Conservation (phyloP, 169 alveolate genomes). For the Besnoitia besnoiti region DNA sequence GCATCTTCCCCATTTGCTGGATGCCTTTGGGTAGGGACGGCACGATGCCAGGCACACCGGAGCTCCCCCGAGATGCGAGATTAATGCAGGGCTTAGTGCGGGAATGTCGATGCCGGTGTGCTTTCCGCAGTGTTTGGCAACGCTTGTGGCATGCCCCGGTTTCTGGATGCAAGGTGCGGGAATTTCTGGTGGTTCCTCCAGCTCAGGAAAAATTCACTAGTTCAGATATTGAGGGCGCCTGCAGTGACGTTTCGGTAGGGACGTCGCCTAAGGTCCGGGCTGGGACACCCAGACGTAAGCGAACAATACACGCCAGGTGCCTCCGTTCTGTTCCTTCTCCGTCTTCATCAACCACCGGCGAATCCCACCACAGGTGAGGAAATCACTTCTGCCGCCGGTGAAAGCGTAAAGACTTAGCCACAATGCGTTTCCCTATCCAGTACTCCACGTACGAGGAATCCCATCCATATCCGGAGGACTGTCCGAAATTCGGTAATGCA, state of each 20-base stretch:
- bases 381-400: neutral
- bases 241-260: slow-evolving; percentile 76
- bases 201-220: neutral
- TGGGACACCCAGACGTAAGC: neutral
- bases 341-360: slow-evolving; percentile 77
- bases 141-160: slow-evolving; percentile 88
- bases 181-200: neutral
- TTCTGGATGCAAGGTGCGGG: slow-evolving; percentile 83
- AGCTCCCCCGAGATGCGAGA: neutral
- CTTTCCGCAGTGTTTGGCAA: slow-evolving; percentile 85
- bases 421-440: neutral
- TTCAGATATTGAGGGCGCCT: slow-evolving; percentile 71
- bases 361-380: slow-evolving; percentile 81
- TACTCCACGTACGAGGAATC: slow-evolving; percentile 81
- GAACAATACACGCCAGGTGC: slow-evolving; percentile 56
- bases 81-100: slow-evolving; percentile 30
- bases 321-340: slow-evolving; percentile 88
- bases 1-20: slow-evolving; percentile 85
- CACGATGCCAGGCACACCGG: neutral
- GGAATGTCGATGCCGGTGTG: slow-evolving; percentile 70
- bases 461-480: slow-evolving; percentile 79
- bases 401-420: neutral
- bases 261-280: neutral
- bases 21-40: slow-evolving; percentile 78
- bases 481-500: slow-evolving; percentile 74